These are phyloP conservation scores for Aspergillus sp. DNA, from an alignment of 2,329 filamentous ascomycete species.

Conservation along the genomic window DNA sequence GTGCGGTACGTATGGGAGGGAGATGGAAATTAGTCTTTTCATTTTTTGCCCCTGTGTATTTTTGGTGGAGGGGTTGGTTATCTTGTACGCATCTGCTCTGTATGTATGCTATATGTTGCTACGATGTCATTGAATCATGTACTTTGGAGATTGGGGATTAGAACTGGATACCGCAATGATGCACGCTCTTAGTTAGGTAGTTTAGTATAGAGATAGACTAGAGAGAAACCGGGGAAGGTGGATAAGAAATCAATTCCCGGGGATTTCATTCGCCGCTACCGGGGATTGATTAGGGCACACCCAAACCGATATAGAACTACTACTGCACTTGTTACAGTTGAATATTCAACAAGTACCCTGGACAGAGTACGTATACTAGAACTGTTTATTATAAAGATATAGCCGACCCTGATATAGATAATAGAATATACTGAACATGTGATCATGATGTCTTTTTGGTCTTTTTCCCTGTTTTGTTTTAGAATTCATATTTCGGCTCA, in stretches of 20 bases:
- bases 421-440: slow-evolving; percentile 36
- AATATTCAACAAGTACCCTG: slow-evolving; percentile 4
- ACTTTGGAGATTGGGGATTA: not conserved
- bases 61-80: not conserved
- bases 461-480: slow-evolving; percentile 24
- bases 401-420: slow-evolving; percentile 33
- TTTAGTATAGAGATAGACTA: not conserved
- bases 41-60: too few relatives aligned
- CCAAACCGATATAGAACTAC: too few relatives aligned
- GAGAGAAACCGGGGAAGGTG: not conserved
- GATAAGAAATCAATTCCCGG: not conserved
- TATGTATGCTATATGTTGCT: not conserved
- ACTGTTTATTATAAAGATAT: slow-evolving; percentile 7
- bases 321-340: too few relatives aligned
- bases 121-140: not conserved
- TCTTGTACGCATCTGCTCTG: not conserved
- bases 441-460: slow-evolving; percentile 19
- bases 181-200: not conserved
- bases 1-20: too few relatives aligned
- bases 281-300: not conserved
- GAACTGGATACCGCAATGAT: not conserved
- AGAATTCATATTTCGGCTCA: slow-evolving; percentile 34
- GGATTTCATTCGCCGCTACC: not conserved
- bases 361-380: not conserved
- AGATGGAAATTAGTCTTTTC: too few relatives aligned